Percentiles rank a stretch among this genome's conserved stretches.
Evolutionary conservation across 345 rosid genomes (phyloP).

Genomic region (Clarkia xantiana): DNA sequence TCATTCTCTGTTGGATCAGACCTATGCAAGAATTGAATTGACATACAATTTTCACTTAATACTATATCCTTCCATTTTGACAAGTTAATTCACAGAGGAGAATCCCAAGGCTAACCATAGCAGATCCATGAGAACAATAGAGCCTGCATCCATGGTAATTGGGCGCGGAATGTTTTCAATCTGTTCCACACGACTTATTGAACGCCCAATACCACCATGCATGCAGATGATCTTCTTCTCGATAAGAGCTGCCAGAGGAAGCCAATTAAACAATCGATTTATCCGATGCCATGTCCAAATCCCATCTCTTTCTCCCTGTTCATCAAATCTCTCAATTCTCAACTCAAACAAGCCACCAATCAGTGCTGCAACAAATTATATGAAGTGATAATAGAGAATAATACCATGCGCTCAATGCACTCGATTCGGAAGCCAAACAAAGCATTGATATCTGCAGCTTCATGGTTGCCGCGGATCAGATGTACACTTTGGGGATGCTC

Average conservation of each 20-base stretch:
- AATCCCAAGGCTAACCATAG: slow-evolving; percentile 45
- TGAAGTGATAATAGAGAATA: slow-evolving; percentile 9
- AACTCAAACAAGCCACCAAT: slow-evolving; percentile 8
- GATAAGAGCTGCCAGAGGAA: slow-evolving; percentile 87
- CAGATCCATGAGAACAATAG: slow-evolving; percentile 92
- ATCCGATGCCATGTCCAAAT: slow-evolving; percentile 98
- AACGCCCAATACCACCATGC: slow-evolving; percentile 99
- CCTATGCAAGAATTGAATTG: slow-evolving; percentile 21
- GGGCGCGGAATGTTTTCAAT: slow-evolving; percentile 94
- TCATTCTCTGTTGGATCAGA: slow-evolving; percentile 99
- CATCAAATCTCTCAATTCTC: slow-evolving; percentile 16
- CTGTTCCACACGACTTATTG: slow-evolving; percentile 92
- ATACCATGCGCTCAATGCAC: slow-evolving; percentile 98
- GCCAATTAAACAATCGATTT: slow-evolving; percentile 92
- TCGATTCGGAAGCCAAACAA: slow-evolving; percentile 95
- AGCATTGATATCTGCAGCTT: slow-evolving; percentile 98
- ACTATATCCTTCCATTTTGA: too few relatives aligned
- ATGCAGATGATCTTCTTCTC: slow-evolving; percentile 95
- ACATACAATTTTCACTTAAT: too few relatives aligned
- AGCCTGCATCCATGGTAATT: slow-evolving; percentile 92
- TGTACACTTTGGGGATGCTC: slow-evolving; percentile 83
- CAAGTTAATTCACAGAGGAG: too few relatives aligned
- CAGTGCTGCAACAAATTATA: neutral
- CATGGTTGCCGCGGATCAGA: slow-evolving; percentile 96
- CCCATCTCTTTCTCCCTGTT: slow-evolving; percentile 97